phyloP scores from a whole-genome alignment of 2,329 filamentous ascomycete genomes.

The Polytolypa hystricis region DNA sequence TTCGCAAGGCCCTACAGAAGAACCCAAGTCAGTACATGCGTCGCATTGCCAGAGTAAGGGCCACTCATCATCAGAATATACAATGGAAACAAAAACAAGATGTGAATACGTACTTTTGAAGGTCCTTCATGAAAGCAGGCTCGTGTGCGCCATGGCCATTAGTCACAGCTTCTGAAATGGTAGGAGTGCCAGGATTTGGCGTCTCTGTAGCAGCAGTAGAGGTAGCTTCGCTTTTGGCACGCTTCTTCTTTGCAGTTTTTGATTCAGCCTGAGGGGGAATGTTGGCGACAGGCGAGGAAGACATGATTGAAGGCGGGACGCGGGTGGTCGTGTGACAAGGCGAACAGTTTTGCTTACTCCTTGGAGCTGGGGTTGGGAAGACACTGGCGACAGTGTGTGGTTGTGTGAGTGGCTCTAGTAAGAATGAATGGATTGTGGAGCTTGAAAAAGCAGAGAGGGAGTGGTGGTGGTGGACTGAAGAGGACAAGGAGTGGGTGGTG shows the following conservation, averaged over 20 bases:
- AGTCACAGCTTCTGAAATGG: constrained; percentile 34
- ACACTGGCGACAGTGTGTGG: too few species aligned
- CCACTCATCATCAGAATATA: neutral
- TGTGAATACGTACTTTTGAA: constrained; percentile 64
- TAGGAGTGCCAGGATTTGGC: constrained; percentile 17
- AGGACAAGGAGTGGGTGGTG: constrained; percentile 1
- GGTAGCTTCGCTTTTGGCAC: constrained; percentile 27
- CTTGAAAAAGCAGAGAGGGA: constrained; percentile 4
- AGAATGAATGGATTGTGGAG: constrained; percentile 5
- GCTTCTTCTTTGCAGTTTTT: constrained; percentile 59
- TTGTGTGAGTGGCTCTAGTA: too few species aligned
- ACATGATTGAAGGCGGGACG: constrained; percentile 39
- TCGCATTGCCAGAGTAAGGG: neutral
- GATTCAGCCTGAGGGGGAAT: constrained; percentile 54
- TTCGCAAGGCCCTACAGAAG: constrained; percentile 67
- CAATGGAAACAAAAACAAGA: constrained; percentile 1
- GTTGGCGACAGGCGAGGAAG: constrained; percentile 49
- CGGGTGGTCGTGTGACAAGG: constrained; percentile 10
- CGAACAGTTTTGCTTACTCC: constrained; percentile 6
- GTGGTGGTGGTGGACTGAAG: constrained; percentile 12
- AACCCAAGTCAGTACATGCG: constrained; percentile 9
- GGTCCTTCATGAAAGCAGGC: constrained; percentile 71
- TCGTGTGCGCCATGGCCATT: constrained; percentile 57
- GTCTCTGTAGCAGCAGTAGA: constrained; percentile 35
- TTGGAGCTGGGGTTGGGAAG: constrained; percentile 1